These are phyloP conservation scores for Boeremia exigua DNA, from an alignment of 2,329 filamentous ascomycete genomes.

Conservation along the genomic window DNA sequence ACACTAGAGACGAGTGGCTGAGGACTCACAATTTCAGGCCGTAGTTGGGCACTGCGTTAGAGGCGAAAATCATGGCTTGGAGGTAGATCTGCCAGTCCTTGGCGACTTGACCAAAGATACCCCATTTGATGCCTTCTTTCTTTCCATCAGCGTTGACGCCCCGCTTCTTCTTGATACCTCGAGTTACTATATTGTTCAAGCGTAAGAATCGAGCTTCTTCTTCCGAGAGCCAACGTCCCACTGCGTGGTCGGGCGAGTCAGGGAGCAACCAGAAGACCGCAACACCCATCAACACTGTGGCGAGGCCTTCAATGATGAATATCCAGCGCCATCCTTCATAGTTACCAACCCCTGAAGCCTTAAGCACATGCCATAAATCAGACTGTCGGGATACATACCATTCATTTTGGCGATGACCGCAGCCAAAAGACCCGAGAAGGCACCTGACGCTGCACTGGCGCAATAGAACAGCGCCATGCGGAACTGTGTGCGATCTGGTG, in stretches of 20 bases:
- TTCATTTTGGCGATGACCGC: constrained; percentile 64
- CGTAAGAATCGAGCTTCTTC: constrained; percentile 24
- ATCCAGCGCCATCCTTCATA: constrained; percentile 37
- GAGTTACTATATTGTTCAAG: constrained; percentile 21
- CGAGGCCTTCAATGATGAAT: constrained; percentile 24
- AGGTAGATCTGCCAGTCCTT: constrained; percentile 58
- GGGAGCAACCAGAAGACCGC: constrained; percentile 17
- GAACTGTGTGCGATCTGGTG: constrained; percentile 59
- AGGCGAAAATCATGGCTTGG: constrained; percentile 48
- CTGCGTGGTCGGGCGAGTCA: constrained; percentile 30
- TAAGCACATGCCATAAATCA: background rate
- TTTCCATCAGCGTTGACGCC: constrained; percentile 21
- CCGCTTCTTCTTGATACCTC: constrained; percentile 18
- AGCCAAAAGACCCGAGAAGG: constrained; percentile 64
- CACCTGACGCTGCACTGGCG: constrained; percentile 60
- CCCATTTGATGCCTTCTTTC: constrained; percentile 24
- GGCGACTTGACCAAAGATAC: constrained; percentile 46
- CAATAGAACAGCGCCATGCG: constrained; percentile 64
- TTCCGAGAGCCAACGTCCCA: constrained; percentile 32
- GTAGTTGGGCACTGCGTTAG: constrained; percentile 42
- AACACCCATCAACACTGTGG: constrained; percentile 17
- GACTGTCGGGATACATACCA: constrained; percentile 14
- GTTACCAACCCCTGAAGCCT: constrained; percentile 45
- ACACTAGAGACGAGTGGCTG: background rate
- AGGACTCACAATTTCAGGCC: constrained; percentile 36